Evolutionary conservation across 176 grass and related monocot species (phyloP).

Genomic region (Cenchrus americanus): DNA sequence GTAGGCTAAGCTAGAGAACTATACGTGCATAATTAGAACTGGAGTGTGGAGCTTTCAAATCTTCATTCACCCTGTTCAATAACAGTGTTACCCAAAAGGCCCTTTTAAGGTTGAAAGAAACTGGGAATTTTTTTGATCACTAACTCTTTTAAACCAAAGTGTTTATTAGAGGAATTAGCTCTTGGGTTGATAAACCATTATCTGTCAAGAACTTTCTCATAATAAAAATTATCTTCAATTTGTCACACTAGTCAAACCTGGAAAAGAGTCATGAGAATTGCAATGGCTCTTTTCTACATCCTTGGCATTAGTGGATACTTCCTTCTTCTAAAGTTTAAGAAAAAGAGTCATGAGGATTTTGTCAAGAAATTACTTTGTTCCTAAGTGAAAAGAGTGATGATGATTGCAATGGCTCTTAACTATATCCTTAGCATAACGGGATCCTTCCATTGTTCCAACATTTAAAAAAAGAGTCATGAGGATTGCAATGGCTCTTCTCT

Average conservation of each 20-base stretch:
- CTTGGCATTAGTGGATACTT: background rate
- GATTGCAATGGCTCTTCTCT: background rate
- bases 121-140: background rate
- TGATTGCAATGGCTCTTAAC: too few species aligned
- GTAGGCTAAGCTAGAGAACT: background rate
- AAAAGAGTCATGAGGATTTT: too few species aligned
- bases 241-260: background rate
- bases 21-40: background rate
- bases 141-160: background rate
- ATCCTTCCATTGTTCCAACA: too few species aligned
- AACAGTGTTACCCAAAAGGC: background rate
- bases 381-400: too few species aligned
- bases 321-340: too few species aligned
- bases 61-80: background rate
- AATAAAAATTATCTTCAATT: background rate
- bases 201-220: background rate
- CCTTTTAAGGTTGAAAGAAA: background rate
- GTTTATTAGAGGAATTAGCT: slow-evolving; percentile 3
- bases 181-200: background rate
- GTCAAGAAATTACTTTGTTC: too few species aligned
- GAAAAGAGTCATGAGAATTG: background rate
- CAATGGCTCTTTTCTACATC: slow-evolving; percentile 7
- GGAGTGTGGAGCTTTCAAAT: background rate
- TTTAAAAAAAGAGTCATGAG: background rate
- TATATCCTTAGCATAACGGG: too few species aligned